Evolutionary conservation across 1,284 basidiomycete genomes (phyloP), one percentile per base, ranked within the genome.

Genomic region (Tetrapyrgos nigripes): DNA sequence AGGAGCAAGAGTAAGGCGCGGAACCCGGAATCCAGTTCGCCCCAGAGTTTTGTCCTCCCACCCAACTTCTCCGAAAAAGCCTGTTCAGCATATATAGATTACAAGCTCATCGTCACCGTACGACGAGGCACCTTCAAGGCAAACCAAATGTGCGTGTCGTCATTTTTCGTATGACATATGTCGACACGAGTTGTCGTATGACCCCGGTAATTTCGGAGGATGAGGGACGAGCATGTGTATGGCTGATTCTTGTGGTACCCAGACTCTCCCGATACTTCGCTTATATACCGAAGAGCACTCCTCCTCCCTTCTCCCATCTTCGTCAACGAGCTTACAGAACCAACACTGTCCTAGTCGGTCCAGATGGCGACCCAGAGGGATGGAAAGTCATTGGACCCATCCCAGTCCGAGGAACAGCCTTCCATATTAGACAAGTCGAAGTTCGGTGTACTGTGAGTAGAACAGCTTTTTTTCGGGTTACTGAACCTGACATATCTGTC

Each of bases 1-100:
- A 73, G 67, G 43, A 66, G 62, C 17, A 72, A 64, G 64, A 69
- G 61, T 6, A 40, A n/a, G 17, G 13, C 37, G 17, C 37, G 19
- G 37, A 40, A n/a, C 37, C 19, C 37, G 17, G 17, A 11, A 4
- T 40, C 37, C 5, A n/a, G 37, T 4, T 4, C 37, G 19, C 60
- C 64, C n/a, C n/a, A n/a, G 14, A 69, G 55, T 8, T 80, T 77
- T 52, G 69, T 64, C 14, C 72, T 83, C 4, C 83, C 83, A 3
- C 79, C 82, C n/a, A 78, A 72, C 46, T 81, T 84, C 59, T 75
- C 77, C 0, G 81, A 85, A 64, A 67, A 75, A 27, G 76, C 76
- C 3, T 77, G 77, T 50, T 74, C 77, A 4, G 78, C 74, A 8
- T 79, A 80, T 51, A 76, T 86, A 31, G 79, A 85, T 50, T 86